phyloP scores from a whole-genome alignment of 2,329 filamentous ascomycete species.

The Aspergillus alliaceus region DNA sequence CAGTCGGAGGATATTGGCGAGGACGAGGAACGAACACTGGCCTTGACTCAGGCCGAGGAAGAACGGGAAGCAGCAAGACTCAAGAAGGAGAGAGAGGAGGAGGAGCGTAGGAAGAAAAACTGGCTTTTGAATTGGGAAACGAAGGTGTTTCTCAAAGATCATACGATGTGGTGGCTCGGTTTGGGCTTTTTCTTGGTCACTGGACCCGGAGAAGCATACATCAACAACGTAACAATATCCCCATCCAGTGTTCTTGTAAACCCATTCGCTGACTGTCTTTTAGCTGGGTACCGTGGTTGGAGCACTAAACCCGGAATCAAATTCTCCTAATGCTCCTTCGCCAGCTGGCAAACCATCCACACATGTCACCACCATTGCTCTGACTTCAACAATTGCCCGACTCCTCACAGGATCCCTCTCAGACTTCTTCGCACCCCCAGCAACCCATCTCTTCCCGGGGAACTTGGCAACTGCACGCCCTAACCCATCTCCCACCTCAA shows the following conservation, averaged over 20 bases:
- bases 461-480: conserved; percentile 42
- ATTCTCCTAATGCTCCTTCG: conserved; percentile 45
- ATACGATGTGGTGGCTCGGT: conserved; percentile 94
- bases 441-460: conserved; percentile 59
- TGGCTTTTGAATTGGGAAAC: conserved; percentile 93
- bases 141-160: conserved; percentile 76
- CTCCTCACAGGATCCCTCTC: conserved; percentile 87
- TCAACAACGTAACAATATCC: conserved; percentile 70
- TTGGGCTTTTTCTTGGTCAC: conserved; percentile 89
- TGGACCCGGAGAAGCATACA: conserved; percentile 94
- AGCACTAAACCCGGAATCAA: conserved; percentile 70
- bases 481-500: conserved; percentile 29
- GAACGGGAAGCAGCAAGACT: conserved; percentile 21
- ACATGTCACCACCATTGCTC: conserved; percentile 87
- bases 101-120: conserved; percentile 73
- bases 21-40: conserved; percentile 39
- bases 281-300: conserved; percentile 84
- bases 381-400: conserved; percentile 86
- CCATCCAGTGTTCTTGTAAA: not conserved
- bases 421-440: conserved; percentile 76
- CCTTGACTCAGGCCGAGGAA: conserved; percentile 29
- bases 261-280: not conserved
- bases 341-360: conserved; percentile 68
- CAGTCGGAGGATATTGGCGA: conserved; percentile 36
- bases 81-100: conserved; percentile 49